Evolutionary conservation across 495 filamentous ascomycete genomes (phyloP).

Genomic region (Diplogelasinospora grovesii): DNA sequence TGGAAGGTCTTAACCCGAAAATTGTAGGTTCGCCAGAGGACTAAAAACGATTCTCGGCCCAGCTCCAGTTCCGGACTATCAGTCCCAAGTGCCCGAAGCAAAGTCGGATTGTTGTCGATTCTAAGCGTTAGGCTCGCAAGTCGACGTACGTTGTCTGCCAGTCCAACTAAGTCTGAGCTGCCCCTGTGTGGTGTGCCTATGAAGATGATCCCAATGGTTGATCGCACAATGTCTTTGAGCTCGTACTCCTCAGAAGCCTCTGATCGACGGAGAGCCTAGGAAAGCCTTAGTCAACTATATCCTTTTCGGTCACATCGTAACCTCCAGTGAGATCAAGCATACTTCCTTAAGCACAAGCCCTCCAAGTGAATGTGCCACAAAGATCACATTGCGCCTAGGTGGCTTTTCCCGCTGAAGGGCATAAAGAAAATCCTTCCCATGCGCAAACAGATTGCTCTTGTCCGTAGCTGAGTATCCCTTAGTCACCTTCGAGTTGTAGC

Average conservation of each 20-base stretch:
- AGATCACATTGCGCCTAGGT: not conserved
- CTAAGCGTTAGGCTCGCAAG: not conserved
- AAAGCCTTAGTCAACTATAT: no score
- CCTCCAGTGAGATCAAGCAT: no score
- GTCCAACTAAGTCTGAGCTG: not conserved
- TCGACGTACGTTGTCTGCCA: constrained; percentile 2
- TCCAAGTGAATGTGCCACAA: constrained; percentile 5
- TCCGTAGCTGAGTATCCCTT: not conserved
- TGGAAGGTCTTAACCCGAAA: constrained; percentile 5
- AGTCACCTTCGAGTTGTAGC: not conserved
- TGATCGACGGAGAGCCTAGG: not conserved
- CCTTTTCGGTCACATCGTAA: no score
- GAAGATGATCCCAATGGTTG: constrained; percentile 3
- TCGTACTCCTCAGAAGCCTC: not conserved
- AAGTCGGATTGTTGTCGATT: not conserved
- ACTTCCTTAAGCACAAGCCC: constrained; percentile 4
- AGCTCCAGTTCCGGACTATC: constrained; percentile 3
- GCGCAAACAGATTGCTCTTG: constrained; percentile 2
- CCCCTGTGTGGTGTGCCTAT: not conserved
- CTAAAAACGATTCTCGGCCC: constrained; percentile 1
- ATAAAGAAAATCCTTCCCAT: constrained; percentile 1
- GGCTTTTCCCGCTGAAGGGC: not conserved
- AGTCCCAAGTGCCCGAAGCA: not conserved
- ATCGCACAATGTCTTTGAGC: constrained; percentile 1
- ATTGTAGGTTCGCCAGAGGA: constrained; percentile 1